These are phyloP conservation scores for Ceratocystiopsis brevicomis DNA, from an alignment of 2,329 filamentous ascomycete species.

Conservation along the genomic window DNA sequence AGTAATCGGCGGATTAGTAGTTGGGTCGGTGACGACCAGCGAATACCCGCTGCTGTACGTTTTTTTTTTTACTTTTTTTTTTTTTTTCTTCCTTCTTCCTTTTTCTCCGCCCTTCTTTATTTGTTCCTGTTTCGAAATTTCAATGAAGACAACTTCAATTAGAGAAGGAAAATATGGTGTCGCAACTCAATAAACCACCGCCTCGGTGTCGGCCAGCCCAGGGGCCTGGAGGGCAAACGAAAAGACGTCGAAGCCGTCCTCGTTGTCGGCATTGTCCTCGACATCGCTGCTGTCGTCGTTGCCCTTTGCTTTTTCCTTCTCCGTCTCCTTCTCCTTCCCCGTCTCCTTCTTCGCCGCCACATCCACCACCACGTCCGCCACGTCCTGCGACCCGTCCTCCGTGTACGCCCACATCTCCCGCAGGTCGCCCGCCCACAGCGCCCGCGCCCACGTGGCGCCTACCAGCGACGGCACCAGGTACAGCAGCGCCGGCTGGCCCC, in stretches of 20 bases:
- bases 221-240: constrained; percentile 10
- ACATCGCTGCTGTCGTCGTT: not conserved
- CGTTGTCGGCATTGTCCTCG: not conserved
- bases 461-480: constrained; percentile 84
- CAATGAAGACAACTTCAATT: too few species aligned
- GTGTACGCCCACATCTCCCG: constrained; percentile 64
- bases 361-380: constrained; percentile 34
- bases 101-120: too few species aligned
- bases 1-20: too few species aligned
- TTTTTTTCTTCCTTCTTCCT: too few species aligned
- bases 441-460: constrained; percentile 55
- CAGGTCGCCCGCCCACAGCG: constrained; percentile 48
- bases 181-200: too few species aligned
- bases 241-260: constrained; percentile 11
- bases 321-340: constrained; percentile 14
- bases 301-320: constrained; percentile 7
- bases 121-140: too few species aligned
- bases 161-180: too few species aligned
- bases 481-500: constrained; percentile 75
- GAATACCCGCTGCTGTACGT: too few species aligned
- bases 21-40: too few species aligned
- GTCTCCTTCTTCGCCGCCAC: constrained; percentile 29
- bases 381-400: constrained; percentile 46
- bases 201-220: too few species aligned
- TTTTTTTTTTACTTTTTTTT: too few species aligned